phyloP scores from a whole-genome alignment of 108 stramenopile genomes.

The Skeletonema costatum region DNA sequence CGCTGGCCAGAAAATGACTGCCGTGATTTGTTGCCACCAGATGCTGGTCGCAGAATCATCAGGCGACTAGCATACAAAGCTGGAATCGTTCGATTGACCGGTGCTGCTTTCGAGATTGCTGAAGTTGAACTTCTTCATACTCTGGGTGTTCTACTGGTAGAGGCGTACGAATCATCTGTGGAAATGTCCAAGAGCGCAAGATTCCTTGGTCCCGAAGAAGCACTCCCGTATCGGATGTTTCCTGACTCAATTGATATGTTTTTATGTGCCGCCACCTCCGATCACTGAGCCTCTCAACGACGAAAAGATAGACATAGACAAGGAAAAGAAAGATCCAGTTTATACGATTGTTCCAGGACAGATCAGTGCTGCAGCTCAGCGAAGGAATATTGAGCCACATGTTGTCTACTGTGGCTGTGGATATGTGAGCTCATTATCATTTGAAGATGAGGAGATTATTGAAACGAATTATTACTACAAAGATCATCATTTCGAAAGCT shows the following conservation, averaged over 20 bases:
- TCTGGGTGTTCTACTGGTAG: constrained; percentile 1
- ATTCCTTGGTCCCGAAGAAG: not conserved
- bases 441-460: too few relatives aligned
- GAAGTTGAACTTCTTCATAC: constrained; percentile 7
- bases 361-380: constrained; percentile 2
- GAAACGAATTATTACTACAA: too few relatives aligned
- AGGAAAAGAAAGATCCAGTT: not conserved
- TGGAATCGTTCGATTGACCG: constrained; percentile 14
- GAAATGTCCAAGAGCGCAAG: constrained; percentile 1
- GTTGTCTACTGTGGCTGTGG: not conserved
- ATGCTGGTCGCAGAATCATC: constrained; percentile 15
- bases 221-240: not conserved
- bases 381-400: not conserved
- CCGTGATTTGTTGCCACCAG: constrained; percentile 6
- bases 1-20: constrained; percentile 17
- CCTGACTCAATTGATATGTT: constrained; percentile 6
- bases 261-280: constrained; percentile 5
- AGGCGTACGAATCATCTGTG: constrained; percentile 1
- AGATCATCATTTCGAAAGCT: too few relatives aligned
- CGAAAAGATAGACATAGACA: not conserved
- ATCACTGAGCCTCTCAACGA: not conserved
- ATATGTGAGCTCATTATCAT: too few relatives aligned
- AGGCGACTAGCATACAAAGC: constrained; percentile 6
- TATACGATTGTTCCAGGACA: constrained; percentile 14
- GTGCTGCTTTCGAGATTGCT: constrained; percentile 2